phyloP scores from a whole-genome alignment of 1,139 yeast species.

The Kurtzmaniella quercitrusa region DNA sequence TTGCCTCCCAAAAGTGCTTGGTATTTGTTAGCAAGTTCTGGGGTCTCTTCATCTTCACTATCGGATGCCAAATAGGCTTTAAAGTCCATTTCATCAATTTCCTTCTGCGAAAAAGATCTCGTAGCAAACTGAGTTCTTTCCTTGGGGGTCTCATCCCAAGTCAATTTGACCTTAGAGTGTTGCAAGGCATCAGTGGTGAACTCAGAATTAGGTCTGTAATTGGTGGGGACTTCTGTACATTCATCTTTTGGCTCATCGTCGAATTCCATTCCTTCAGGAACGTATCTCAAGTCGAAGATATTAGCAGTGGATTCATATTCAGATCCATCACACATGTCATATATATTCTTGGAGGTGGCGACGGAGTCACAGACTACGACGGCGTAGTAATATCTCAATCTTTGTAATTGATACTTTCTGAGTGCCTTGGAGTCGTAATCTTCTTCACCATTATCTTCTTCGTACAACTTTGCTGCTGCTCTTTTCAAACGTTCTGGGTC shows the following conservation, averaged over 20 bases:
- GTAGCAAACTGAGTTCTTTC: conserved; percentile 79
- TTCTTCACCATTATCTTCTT: conserved; percentile 66
- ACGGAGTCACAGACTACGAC: conserved; percentile 81
- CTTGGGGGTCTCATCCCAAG: conserved; percentile 98
- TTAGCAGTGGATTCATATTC: conserved; percentile 97
- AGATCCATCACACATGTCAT: conserved; percentile 86
- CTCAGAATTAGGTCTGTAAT: conserved; percentile 69
- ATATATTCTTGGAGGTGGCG: conserved; percentile 68
- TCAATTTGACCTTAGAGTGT: conserved; percentile 86
- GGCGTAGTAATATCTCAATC: conserved; percentile 87
- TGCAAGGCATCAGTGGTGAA: conserved; percentile 93
- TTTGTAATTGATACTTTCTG: conserved; percentile 80
- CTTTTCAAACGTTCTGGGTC: conserved; percentile 40
- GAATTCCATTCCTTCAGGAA: conserved; percentile 89
- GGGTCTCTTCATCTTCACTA: conserved; percentile 51
- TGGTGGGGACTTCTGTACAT: conserved; percentile 68
- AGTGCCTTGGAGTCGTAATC: conserved; percentile 69
- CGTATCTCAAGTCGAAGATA: conserved; percentile 83
- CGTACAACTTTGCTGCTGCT: conserved; percentile 64
- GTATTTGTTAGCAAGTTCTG: conserved; percentile 55
- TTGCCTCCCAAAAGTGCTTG: conserved; percentile 55
- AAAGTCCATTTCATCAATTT: conserved; percentile 93
- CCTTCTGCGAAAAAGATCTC: conserved; percentile 82
- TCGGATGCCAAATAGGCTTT: conserved; percentile 93
- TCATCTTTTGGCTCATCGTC: conserved; percentile 70